Conservation (phyloP, 2,329 filamentous ascomycete genomes). For the Penicillium polonicum region DNA sequence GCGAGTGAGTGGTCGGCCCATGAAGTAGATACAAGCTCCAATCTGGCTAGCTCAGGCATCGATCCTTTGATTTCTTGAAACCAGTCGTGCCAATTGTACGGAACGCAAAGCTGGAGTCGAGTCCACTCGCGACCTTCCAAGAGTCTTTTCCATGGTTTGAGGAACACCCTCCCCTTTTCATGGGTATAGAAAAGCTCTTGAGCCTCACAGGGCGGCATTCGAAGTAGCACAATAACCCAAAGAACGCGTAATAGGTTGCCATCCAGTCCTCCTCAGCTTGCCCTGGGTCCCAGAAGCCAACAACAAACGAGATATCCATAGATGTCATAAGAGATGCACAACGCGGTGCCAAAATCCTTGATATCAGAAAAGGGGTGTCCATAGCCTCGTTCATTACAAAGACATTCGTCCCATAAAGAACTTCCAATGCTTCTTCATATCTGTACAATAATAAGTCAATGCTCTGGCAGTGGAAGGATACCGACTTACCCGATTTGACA, state of each 20-base stretch:
- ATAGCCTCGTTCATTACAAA: not conserved
- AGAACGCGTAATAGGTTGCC: not conserved
- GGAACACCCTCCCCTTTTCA: not conserved
- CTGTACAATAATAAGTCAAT: not conserved
- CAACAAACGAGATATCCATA: not conserved
- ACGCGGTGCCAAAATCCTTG: not conserved
- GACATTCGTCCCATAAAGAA: not conserved
- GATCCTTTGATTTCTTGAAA: not conserved
- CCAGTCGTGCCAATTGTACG: not conserved
- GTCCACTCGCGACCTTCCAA: not conserved
- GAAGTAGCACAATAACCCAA: not conserved
- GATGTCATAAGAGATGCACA: not conserved
- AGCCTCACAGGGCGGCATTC: not conserved
- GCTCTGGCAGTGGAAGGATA: not conserved
- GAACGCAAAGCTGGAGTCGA: not conserved
- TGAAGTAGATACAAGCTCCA: not conserved
- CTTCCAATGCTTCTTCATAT: not conserved
- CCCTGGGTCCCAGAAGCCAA: not conserved
- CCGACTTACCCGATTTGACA: not conserved
- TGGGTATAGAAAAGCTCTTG: not conserved
- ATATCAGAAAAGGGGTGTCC: not conserved
- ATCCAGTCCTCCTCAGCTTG: not conserved
- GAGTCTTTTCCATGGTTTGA: not conserved
- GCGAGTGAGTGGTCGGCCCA: not conserved
- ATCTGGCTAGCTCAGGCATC: not conserved